These are phyloP conservation scores for Colletotrichum viniferum DNA, from an alignment of 2,329 filamentous ascomycete genomes.

Conservation along the genomic window DNA sequence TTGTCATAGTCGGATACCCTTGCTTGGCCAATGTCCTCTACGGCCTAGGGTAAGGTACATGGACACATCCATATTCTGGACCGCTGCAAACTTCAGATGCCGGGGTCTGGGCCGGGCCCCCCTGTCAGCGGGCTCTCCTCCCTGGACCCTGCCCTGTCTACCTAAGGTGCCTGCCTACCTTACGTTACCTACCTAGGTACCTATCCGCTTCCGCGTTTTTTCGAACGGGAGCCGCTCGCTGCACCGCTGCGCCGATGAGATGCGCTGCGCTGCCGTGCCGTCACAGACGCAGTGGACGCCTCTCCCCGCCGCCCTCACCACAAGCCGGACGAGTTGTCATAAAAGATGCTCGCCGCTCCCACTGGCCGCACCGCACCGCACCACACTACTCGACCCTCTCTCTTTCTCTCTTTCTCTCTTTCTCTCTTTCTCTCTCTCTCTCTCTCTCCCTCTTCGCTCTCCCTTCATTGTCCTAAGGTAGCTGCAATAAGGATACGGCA, in stretches of 20 bases:
- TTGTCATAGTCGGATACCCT: background rate
- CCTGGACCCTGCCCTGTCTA: background rate
- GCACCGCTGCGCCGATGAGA: background rate
- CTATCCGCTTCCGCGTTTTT: constrained; percentile 9
- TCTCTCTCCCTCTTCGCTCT: background rate
- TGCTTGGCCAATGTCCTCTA: background rate
- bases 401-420: background rate
- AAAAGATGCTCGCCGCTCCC: constrained; percentile 14
- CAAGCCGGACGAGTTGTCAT: constrained; percentile 8
- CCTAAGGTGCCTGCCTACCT: background rate
- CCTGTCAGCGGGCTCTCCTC: background rate
- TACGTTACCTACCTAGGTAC: background rate
- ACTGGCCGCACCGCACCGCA: background rate
- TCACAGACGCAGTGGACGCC: background rate
- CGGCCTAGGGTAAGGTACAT: background rate
- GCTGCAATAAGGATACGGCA: background rate
- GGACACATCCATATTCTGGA: background rate
- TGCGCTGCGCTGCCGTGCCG: background rate
- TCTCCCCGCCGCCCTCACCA: background rate
- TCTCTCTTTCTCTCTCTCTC: background rate
- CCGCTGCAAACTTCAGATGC: background rate
- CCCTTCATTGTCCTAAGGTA: background rate
- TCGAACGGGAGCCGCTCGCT: background rate
- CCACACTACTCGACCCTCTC: background rate
- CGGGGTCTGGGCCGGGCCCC: background rate